Evolutionary conservation across 108 stramenopile genomes (phyloP), one percentile per base, ranked within the genome.

Genomic region (Seminavis robusta): DNA sequence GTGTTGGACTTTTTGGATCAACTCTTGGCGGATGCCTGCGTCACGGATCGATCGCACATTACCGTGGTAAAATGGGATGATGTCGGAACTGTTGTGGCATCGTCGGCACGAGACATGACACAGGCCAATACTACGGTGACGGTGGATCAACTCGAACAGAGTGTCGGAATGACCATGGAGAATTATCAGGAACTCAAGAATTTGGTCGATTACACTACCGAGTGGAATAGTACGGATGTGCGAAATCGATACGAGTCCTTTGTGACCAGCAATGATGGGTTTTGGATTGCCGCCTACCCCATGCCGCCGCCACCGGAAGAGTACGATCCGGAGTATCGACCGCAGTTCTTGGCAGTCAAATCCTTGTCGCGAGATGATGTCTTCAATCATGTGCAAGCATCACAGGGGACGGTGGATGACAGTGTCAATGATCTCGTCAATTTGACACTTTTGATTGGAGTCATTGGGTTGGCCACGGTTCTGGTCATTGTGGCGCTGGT

Each of bases 291-390:
- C 0, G 30, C 48, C 4, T 33, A 47, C 30, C 71, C 47, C 1
- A 38, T 71, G 4, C 76, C 80, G 2, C 19, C 48, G 0, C 61
- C 68, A 28, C 76, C 73, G 1, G 42, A 59, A 2, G 51, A 62
- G 1, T 65, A 74, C 36, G 65, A 67, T 56, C 36, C 51, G n/a
- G 13, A 48, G 9, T 71, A 74, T 41, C 16, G 30, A 25, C 71
- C 73, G 9, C 54, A 77, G 24, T 77, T 77, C 56, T 29, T 59
- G 7, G 26, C 59, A 25, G 54, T 61, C 40, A 40, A 47, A 25
- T 28, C 40, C 5, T 36, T 50, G 8, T n/a, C n/a, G n/a, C n/a
- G 40, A 64, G 29, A 34, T 64, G 10, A 40, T 56, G n/a, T n/a
- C n/a, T n/a, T n/a, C n/a, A n/a, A n/a, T n/a, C 40, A 70, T 28